These are phyloP conservation scores for Heliophila coronopifolia DNA, from an alignment of 441 rosid species.

Conservation along the genomic window DNA sequence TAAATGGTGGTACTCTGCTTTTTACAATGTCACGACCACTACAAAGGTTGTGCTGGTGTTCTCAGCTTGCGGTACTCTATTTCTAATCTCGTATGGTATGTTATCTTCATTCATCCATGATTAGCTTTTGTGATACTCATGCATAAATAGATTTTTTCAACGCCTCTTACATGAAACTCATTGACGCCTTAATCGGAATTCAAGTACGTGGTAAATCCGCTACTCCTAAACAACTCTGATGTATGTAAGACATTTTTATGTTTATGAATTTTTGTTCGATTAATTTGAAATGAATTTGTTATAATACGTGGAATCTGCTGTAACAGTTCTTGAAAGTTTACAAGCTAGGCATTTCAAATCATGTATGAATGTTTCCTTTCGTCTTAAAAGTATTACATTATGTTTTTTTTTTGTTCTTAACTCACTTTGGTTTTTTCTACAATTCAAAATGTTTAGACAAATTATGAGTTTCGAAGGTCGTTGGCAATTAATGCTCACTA, in stretches of 20 bases:
- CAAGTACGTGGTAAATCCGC: constrained; percentile 93
- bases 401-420: not conserved
- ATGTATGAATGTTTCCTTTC: constrained; percentile 39
- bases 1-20: too few species aligned
- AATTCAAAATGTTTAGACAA: constrained; percentile 42
- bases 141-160: too few species aligned
- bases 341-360: constrained; percentile 59
- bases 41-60: too few species aligned
- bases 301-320: constrained; percentile 74
- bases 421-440: not conserved
- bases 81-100: too few species aligned
- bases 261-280: not conserved
- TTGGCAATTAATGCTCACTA: constrained; percentile 89
- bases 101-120: too few species aligned
- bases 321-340: constrained; percentile 58
- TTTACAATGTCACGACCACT: too few species aligned
- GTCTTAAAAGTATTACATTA: not conserved
- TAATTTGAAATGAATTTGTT: not conserved
- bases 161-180: constrained; percentile 54
- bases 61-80: too few species aligned
- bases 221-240: constrained; percentile 61
- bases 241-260: constrained; percentile 26
- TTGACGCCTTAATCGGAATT: constrained; percentile 83
- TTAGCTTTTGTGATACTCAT: too few species aligned
- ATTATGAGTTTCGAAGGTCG: constrained; percentile 69